Conservation (phyloP, 768 basidiomycete genomes). For the Hygrocybe punicea region DNA sequence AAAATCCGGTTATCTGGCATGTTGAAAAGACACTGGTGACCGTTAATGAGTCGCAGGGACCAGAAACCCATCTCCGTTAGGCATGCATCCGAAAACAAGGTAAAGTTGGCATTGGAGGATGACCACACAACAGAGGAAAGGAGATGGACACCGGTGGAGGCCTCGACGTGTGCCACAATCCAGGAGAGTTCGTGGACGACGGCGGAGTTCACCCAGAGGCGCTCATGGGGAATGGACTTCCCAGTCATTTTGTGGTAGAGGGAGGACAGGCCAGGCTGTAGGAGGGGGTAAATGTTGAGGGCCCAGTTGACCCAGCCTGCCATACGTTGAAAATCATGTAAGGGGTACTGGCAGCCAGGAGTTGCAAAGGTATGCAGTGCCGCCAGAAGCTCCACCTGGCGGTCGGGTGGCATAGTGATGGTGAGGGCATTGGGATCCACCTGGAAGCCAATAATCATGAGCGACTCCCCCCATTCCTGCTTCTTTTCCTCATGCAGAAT, state of each 20-base stretch:
- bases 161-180: neutral
- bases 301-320: conserved; percentile 32
- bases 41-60: too few relatives aligned
- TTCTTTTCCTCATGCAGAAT: conserved; percentile 30
- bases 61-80: too few relatives aligned
- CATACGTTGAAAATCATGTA: conserved; percentile 15
- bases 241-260: conserved; percentile 30
- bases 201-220: neutral
- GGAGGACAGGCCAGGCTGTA: conserved; percentile 22
- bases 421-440: conserved; percentile 23
- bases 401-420: conserved; percentile 12
- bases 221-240: neutral
- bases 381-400: neutral
- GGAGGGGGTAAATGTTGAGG: conserved; percentile 31
- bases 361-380: neutral
- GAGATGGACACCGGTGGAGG: neutral
- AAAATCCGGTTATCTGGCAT: too few relatives aligned
- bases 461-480: conserved; percentile 21
- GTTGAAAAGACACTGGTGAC: too few relatives aligned
- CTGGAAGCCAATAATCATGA: conserved; percentile 32
- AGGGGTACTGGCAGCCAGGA: neutral
- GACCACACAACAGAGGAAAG: neutral
- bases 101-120: too few relatives aligned
- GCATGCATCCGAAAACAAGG: too few relatives aligned
- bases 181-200: neutral